Conservation (phyloP, 331 rosid species). For the Prunus yedoensis region DNA sequence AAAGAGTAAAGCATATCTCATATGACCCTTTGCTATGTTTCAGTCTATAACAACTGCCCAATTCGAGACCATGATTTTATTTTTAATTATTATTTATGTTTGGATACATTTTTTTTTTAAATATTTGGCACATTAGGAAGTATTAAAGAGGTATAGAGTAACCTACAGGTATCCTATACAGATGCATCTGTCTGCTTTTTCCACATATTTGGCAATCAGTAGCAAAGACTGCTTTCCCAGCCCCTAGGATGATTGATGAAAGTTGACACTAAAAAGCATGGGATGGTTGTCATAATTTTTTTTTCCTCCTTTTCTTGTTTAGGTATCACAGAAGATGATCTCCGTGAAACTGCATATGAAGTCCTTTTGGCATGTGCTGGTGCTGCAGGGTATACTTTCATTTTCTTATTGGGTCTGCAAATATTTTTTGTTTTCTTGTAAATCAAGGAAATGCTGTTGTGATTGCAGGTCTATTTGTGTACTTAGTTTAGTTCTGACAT, state of each 20-base stretch:
- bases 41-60: background rate
- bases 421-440: background rate
- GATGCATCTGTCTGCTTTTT: background rate
- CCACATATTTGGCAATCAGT: slow-evolving; percentile 5
- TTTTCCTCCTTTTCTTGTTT: slow-evolving; percentile 30
- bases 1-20: background rate
- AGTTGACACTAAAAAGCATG: background rate
- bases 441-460: slow-evolving; percentile 15
- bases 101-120: background rate
- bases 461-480: slow-evolving; percentile 1
- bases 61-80: background rate
- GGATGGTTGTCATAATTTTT: slow-evolving; percentile 15
- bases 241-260: background rate
- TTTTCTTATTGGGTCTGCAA: slow-evolving; percentile 23
- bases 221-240: background rate
- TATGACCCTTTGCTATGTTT: background rate
- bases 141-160: background rate
- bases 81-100: background rate
- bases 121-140: background rate
- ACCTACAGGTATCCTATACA: background rate
- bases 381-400: slow-evolving; percentile 73
- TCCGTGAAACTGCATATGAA: slow-evolving; percentile 93
- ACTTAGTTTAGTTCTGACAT: background rate
- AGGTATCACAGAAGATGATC: slow-evolving; percentile 89
- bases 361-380: slow-evolving; percentile 97